Conservation (phyloP, 208 protist genomes). For the Wallacemonas sp. region DNA sequence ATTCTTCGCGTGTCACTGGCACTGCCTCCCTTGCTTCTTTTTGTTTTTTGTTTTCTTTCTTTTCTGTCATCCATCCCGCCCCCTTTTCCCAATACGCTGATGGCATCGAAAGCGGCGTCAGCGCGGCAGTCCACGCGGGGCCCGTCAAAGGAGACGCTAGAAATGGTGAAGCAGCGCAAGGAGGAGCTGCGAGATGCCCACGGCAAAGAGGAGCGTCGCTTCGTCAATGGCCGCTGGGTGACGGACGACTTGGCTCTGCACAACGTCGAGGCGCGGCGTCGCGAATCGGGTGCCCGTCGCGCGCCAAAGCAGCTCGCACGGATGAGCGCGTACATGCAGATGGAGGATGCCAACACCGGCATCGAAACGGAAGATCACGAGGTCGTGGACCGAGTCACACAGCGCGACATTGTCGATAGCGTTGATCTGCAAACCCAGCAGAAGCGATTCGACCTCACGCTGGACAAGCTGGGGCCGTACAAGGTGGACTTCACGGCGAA, state of each 20-base stretch:
- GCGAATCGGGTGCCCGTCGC: slow-evolving; percentile 55
- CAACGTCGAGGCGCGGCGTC: slow-evolving; percentile 50
- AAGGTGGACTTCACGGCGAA: slow-evolving; percentile 93
- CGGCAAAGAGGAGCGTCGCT: slow-evolving; percentile 43
- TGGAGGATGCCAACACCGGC: slow-evolving; percentile 68
- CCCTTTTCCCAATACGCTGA: background rate
- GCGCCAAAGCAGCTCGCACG: slow-evolving; percentile 72
- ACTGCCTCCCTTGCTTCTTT: slow-evolving; percentile 10
- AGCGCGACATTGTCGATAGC: slow-evolving; percentile 83
- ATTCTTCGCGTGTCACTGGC: background rate
- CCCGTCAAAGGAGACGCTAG: slow-evolving; percentile 63
- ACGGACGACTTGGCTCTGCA: slow-evolving; percentile 70
- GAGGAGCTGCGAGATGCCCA: slow-evolving; percentile 48
- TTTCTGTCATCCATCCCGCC: background rate
- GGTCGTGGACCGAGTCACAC: slow-evolving; percentile 92
- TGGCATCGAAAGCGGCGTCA: slow-evolving; percentile 16
- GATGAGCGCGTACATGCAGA: slow-evolving; percentile 63
- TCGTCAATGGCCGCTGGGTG: slow-evolving; percentile 79
- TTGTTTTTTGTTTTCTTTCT: background rate
- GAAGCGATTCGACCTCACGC: slow-evolving; percentile 93
- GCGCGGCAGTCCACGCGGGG: background rate
- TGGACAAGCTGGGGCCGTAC: slow-evolving; percentile 96
- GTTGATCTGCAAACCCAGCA: slow-evolving; percentile 93
- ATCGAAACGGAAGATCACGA: slow-evolving; percentile 86
- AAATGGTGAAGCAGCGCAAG: slow-evolving; percentile 50